A percentile compares a stretch with the other conserved stretches of the same genome.
Evolutionary conservation across 2,329 filamentous ascomycete genomes (phyloP).

Genomic region (Colletotrichum musae): DNA sequence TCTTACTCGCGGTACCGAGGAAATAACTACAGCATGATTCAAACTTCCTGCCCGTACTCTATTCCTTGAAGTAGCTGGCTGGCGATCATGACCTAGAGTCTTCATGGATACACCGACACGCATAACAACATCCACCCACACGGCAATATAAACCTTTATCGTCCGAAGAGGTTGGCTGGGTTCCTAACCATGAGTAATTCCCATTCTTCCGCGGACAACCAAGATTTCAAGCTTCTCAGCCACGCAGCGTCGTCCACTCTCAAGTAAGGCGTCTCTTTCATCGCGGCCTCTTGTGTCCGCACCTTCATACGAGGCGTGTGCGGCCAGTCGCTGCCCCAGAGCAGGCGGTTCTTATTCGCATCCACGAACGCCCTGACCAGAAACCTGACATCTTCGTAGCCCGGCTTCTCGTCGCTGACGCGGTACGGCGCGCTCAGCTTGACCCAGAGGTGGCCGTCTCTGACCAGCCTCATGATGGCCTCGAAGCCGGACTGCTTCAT

Average conservation of each 20-base stretch:
- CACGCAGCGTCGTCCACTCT: slow-evolving; percentile 46
- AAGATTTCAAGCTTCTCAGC: slow-evolving; percentile 43
- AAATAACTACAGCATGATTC: too few relatives aligned
- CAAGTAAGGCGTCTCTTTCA: slow-evolving; percentile 48
- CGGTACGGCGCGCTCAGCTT: slow-evolving; percentile 57
- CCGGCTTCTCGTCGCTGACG: slow-evolving; percentile 48
- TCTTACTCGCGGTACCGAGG: too few relatives aligned
- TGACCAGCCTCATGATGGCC: slow-evolving; percentile 49
- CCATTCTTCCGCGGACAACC: slow-evolving; percentile 46
- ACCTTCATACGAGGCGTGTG: slow-evolving; percentile 56
- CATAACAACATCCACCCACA: too few relatives aligned
- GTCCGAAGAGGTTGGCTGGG: slow-evolving; percentile 14
- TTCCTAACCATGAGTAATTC: slow-evolving; percentile 42
- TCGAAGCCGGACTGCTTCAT: slow-evolving; percentile 49
- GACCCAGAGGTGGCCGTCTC: slow-evolving; percentile 50
- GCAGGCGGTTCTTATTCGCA: slow-evolving; percentile 49
- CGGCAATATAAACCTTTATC: background rate
- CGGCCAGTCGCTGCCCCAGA: slow-evolving; percentile 58
- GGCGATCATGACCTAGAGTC: too few relatives aligned
- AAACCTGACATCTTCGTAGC: slow-evolving; percentile 49
- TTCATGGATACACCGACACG: too few relatives aligned
- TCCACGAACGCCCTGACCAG: slow-evolving; percentile 50
- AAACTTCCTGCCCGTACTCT: too few relatives aligned
- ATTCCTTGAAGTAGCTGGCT: too few relatives aligned
- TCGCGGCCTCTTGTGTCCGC: slow-evolving; percentile 50